These are phyloP conservation scores for Stereocaulon alpinum DNA, from an alignment of 495 filamentous ascomycete genomes.

Conservation along the genomic window DNA sequence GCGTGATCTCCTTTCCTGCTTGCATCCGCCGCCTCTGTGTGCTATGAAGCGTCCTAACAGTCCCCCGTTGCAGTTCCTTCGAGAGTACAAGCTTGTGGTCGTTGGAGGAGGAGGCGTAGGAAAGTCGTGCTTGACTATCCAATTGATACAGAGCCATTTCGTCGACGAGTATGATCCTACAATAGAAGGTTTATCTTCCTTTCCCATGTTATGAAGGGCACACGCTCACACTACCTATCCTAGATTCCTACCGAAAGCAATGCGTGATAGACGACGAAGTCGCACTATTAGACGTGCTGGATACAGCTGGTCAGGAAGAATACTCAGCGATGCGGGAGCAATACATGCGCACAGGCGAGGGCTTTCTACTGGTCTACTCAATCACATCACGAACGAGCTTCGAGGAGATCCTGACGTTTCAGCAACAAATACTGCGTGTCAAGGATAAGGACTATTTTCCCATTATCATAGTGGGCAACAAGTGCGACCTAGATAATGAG, in stretches of 20 bases:
- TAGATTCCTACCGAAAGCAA: slow-evolving; percentile 99
- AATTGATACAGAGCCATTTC: slow-evolving; percentile 97
- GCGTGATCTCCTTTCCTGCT: slow-evolving; percentile 10
- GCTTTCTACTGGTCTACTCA: slow-evolving; percentile 94
- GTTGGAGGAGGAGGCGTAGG: slow-evolving; percentile 97
- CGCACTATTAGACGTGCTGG: slow-evolving; percentile 90
- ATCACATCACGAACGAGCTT: slow-evolving; percentile 96
- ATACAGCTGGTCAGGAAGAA: slow-evolving; percentile 97
- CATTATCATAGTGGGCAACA: slow-evolving; percentile 99
- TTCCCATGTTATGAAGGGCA: background rate
- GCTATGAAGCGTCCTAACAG: slow-evolving; percentile 18
- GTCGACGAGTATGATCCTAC: slow-evolving; percentile 99
- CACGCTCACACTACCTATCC: background rate
- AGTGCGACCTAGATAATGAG: slow-evolving; percentile 92
- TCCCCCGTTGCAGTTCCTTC: slow-evolving; percentile 58
- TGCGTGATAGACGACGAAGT: slow-evolving; percentile 98
- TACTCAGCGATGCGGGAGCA: slow-evolving; percentile 99
- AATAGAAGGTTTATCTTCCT: slow-evolving; percentile 69
- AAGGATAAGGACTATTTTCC: slow-evolving; percentile 99
- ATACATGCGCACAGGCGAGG: slow-evolving; percentile 99
- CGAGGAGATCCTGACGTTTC: slow-evolving; percentile 95
- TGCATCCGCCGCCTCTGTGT: background rate
- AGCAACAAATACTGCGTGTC: slow-evolving; percentile 95
- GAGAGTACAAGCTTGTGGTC: slow-evolving; percentile 98
- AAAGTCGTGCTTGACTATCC: slow-evolving; percentile 98